These are phyloP conservation scores for Immersiporthe knoxdaviesiana DNA, from an alignment of 2,329 filamentous ascomycete species.

Conservation along the genomic window DNA sequence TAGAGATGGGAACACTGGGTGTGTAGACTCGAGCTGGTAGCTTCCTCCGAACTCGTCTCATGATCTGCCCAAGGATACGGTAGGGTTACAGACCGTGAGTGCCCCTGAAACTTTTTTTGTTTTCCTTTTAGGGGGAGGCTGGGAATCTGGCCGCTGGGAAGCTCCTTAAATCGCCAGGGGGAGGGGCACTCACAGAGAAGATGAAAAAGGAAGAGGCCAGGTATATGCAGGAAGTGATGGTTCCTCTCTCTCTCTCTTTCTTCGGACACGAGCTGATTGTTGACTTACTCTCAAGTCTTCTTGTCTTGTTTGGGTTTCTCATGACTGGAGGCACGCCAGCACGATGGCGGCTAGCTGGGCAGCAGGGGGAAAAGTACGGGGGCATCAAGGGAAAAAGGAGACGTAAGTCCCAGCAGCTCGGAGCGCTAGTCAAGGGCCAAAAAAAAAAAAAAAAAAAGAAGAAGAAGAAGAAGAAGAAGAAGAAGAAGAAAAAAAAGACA, in stretches of 20 bases:
- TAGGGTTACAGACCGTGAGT: background rate
- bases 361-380: background rate
- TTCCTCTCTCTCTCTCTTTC: background rate
- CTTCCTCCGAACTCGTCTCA: constrained; percentile 16
- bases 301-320: background rate
- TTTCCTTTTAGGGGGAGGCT: background rate
- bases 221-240: background rate
- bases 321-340: background rate
- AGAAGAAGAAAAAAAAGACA: too few species aligned
- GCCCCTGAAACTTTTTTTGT: constrained; percentile 5
- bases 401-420: constrained; percentile 19
- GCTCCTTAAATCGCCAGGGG: background rate
- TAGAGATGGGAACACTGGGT: background rate
- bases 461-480: too few species aligned
- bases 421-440: constrained; percentile 16
- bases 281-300: background rate
- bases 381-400: constrained; percentile 4
- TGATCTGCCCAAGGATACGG: constrained; percentile 17
- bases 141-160: background rate
- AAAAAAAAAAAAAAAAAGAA: too few species aligned
- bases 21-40: constrained; percentile 6
- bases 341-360: background rate
- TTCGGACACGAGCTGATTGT: background rate
- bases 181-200: background rate
- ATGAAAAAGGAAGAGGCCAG: background rate